A percentile compares a stretch with the other conserved stretches of the same genome.
phyloP scores from a whole-genome alignment of 2,329 filamentous ascomycete genomes.

The Berkeleyomyces basicola region DNA sequence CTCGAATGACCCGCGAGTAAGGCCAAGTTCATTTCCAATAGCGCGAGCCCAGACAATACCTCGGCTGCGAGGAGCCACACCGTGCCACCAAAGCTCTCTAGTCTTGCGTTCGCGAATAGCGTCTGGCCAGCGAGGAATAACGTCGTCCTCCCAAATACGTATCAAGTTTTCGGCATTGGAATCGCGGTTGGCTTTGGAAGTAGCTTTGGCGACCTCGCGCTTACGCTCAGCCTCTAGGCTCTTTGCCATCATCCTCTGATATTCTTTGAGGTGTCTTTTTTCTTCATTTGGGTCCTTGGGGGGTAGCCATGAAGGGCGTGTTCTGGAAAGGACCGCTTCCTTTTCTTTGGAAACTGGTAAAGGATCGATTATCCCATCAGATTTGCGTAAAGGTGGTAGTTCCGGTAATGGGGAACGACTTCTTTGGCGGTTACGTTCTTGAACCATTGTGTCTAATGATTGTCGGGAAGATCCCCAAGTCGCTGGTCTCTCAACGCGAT shows the following conservation, averaged over 20 bases:
- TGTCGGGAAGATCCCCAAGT: constrained; percentile 15
- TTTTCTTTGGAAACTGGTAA: constrained; percentile 75
- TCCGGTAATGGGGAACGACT: constrained; percentile 41
- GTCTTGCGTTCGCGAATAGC: constrained; percentile 53
- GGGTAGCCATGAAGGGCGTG: constrained; percentile 68
- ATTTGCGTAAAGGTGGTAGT: constrained; percentile 51
- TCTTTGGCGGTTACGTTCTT: constrained; percentile 18
- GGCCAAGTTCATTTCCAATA: constrained; percentile 55
- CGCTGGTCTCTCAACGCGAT: constrained; percentile 16
- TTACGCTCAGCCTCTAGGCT: constrained; percentile 44
- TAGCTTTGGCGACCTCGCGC: constrained; percentile 35
- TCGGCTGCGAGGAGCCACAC: constrained; percentile 53
- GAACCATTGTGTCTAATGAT: constrained; percentile 13
- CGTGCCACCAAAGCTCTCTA: constrained; percentile 68
- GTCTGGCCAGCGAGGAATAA: constrained; percentile 58
- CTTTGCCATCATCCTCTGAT: constrained; percentile 63
- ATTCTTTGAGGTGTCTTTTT: constrained; percentile 70
- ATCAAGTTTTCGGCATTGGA: constrained; percentile 36
- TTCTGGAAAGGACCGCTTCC: constrained; percentile 65
- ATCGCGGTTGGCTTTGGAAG: constrained; percentile 36
- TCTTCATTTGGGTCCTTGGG: constrained; percentile 85
- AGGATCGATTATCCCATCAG: constrained; percentile 71
- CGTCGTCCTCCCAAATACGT: constrained; percentile 57
- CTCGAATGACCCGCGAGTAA: constrained; percentile 50
- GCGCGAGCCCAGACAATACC: constrained; percentile 54